These are phyloP conservation scores for Carnegiea gigantea DNA, from an alignment of 179 eudicot species.

Conservation along the genomic window DNA sequence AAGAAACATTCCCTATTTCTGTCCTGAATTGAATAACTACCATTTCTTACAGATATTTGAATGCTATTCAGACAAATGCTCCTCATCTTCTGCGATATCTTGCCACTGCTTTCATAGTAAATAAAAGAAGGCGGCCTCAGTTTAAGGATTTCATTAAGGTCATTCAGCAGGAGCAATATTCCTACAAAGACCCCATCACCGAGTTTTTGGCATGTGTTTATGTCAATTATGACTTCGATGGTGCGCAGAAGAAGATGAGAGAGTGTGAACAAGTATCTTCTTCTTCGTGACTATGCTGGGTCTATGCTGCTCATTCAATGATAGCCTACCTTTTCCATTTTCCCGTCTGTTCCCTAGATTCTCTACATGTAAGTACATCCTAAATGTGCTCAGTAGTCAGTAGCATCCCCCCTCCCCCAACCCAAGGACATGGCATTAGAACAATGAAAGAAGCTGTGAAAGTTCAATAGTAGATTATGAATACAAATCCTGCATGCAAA, in stretches of 20 bases:
- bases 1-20: too few relatives aligned
- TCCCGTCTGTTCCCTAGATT: neutral
- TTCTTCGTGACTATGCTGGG: neutral
- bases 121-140: slow-evolving; percentile 93
- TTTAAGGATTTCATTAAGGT: slow-evolving; percentile 93
- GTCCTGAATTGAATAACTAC: neutral
- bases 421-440: neutral
- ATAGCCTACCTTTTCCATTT: neutral
- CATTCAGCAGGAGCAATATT: slow-evolving; percentile 83
- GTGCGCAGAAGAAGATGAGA: slow-evolving; percentile 80
- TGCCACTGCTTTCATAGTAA: slow-evolving; percentile 88
- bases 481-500: too few relatives aligned
- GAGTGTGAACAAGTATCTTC: slow-evolving; percentile 76
- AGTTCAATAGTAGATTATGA: neutral
- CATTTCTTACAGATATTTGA: slow-evolving; percentile 64
- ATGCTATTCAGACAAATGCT: slow-evolving; percentile 93
- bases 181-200: slow-evolving; percentile 85
- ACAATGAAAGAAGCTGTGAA: neutral
- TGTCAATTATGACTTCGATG: slow-evolving; percentile 95
- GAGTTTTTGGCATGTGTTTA: slow-evolving; percentile 94
- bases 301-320: neutral
- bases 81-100: slow-evolving; percentile 95
- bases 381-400: neutral
- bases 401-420: neutral
- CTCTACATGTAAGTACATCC: neutral